A percentile compares a stretch with the other conserved stretches of the same genome.
These are phyloP conservation scores for Perkinsus olseni DNA, from an alignment of 169 alveolate genomes.

Conservation along the genomic window DNA sequence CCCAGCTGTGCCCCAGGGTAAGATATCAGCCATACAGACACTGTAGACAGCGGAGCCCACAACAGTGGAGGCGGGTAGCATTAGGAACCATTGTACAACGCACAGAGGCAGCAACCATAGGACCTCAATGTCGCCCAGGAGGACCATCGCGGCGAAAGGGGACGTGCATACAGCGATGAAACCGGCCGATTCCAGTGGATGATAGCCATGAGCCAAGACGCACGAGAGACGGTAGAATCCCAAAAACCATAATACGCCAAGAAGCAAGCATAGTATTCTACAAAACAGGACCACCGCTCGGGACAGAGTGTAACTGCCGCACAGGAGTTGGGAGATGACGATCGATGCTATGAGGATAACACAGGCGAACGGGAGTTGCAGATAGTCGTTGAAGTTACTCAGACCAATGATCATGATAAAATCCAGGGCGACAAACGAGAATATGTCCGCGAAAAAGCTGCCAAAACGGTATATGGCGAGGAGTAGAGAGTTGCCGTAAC, in stretches of 20 bases:
- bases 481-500: background rate
- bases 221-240: background rate
- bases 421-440: background rate
- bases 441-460: background rate
- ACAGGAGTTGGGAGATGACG: background rate
- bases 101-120: background rate
- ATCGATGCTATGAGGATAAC: background rate
- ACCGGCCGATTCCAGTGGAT: background rate
- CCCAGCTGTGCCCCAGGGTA: background rate
- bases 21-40: background rate
- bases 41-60: background rate
- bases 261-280: background rate
- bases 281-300: background rate
- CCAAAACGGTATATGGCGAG: background rate
- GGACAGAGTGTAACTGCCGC: background rate
- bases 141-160: background rate
- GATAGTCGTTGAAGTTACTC: background rate
- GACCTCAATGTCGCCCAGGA: background rate
- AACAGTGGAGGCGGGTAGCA: background rate
- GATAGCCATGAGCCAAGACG: background rate
- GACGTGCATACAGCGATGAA: background rate
- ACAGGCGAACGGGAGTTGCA: background rate
- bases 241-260: background rate
- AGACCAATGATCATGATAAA: background rate
- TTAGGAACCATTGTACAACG: background rate